These are phyloP conservation scores for Lotus japonicus DNA, from an alignment of 306 rosid species.

Conservation along the genomic window DNA sequence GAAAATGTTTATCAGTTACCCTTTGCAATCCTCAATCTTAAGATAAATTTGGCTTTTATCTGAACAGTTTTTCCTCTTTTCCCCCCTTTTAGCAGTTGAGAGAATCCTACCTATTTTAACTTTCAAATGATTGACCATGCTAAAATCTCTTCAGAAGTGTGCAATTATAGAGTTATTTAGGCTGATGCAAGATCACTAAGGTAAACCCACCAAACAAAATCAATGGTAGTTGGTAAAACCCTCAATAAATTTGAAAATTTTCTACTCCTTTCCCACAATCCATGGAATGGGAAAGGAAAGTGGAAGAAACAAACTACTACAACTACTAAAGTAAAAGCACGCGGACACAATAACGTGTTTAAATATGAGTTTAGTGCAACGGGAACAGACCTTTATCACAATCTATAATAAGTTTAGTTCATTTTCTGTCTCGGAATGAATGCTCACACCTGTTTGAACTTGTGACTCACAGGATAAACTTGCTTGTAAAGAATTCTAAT, in stretches of 20 bases:
- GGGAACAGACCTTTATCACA: too few species aligned
- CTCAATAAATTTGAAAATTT: constrained; percentile 17
- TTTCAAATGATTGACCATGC: constrained; percentile 10
- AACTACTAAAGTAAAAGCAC: not conserved
- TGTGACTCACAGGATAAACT: too few species aligned
- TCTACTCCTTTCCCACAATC: constrained; percentile 2
- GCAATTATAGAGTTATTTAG: not conserved
- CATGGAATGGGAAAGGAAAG: not conserved
- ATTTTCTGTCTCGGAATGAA: too few species aligned
- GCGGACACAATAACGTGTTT: not conserved
- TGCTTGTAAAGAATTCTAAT: constrained; percentile 31
- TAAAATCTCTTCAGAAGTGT: constrained; percentile 11
- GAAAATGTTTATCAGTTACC: not conserved
- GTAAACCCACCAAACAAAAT: not conserved
- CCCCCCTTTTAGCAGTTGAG: not conserved
- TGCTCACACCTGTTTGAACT: too few species aligned
- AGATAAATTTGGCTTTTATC: not conserved
- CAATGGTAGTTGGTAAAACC: not conserved
- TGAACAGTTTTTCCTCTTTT: not conserved
- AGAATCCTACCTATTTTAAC: not conserved
- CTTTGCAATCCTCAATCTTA: not conserved
- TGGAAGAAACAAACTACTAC: not conserved
- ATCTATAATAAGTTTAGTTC: too few species aligned
- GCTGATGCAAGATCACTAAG: not conserved
- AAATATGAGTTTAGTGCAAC: too few species aligned